Evolutionary conservation across 2,329 filamentous ascomycete genomes (phyloP).

Genomic region (Monosporascus sp.): DNA sequence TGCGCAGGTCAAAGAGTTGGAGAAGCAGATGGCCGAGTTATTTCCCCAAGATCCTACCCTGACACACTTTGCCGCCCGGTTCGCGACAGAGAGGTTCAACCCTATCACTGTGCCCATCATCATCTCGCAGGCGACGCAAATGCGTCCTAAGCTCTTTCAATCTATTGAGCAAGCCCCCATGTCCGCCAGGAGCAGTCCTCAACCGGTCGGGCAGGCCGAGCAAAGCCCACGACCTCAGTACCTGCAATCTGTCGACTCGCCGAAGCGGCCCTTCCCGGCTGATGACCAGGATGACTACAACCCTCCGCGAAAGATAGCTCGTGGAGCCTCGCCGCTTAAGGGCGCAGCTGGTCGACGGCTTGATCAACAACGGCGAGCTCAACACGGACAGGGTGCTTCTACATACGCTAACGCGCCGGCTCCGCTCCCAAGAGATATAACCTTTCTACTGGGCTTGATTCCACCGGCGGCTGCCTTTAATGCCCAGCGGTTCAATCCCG

Average conservation of each 20-base stretch:
- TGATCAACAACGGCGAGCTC: conserved; percentile 64
- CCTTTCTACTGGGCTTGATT: conserved; percentile 64
- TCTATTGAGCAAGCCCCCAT: conserved; percentile 44
- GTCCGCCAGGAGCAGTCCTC: conserved; percentile 41
- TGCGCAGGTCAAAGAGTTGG: conserved; percentile 82
- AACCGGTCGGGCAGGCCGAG: conserved; percentile 24
- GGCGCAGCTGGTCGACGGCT: conserved; percentile 80
- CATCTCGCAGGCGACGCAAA: conserved; percentile 74
- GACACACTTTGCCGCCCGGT: conserved; percentile 69
- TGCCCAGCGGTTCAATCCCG: conserved; percentile 62
- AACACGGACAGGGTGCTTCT: conserved; percentile 41
- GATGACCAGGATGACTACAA: conserved; percentile 71
- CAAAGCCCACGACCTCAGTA: conserved; percentile 45
- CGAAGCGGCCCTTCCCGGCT: conserved; percentile 54
- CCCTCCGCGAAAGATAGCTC: conserved; percentile 77
- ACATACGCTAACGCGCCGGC: conserved; percentile 39
- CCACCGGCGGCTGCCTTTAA: conserved; percentile 69
- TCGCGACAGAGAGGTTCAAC: conserved; percentile 69
- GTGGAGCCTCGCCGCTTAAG: conserved; percentile 90
- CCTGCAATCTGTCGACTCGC: conserved; percentile 44
- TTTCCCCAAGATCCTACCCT: conserved; percentile 83
- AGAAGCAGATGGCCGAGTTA: conserved; percentile 88
- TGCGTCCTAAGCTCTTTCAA: conserved; percentile 57
- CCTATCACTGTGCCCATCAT: conserved; percentile 77
- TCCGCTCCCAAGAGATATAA: conserved; percentile 66